These are phyloP conservation scores for Blastocystis sp. DNA, from an alignment of 352 stramenopile species.

Conservation along the genomic window DNA sequence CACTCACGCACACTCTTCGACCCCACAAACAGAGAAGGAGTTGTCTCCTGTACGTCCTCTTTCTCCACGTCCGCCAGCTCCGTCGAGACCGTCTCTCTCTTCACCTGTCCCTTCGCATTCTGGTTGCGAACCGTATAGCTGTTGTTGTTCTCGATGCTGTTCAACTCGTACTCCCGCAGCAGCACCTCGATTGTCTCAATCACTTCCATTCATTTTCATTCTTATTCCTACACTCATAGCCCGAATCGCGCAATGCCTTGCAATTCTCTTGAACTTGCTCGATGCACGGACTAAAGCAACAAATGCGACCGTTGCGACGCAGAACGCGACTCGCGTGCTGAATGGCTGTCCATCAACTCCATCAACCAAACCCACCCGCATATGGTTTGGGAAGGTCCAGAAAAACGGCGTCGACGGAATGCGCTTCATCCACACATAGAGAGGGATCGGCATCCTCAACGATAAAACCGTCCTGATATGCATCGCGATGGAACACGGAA, in stretches of 20 bases:
- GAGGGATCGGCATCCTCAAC: conserved; percentile 53
- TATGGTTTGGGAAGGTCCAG: conserved; percentile 93
- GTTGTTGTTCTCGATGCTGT: conserved; percentile 55
- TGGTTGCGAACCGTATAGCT: conserved; percentile 27
- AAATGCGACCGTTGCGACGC: conserved; percentile 79
- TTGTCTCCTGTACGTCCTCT: background rate
- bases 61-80: background rate
- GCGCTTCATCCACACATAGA: conserved; percentile 8
- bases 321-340: conserved; percentile 79
- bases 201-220: background rate
- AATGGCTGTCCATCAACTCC: conserved; percentile 67
- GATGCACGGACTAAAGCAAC: conserved; percentile 93
- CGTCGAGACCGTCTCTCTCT: background rate
- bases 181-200: conserved; percentile 60
- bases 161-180: conserved; percentile 55
- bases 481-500: conserved; percentile 82
- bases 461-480: conserved; percentile 74
- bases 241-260: conserved; percentile 66
- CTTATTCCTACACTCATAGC: conserved; percentile 65
- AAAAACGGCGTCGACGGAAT: conserved; percentile 81
- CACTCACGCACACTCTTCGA: conserved; percentile 8
- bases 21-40: background rate
- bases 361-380: conserved; percentile 55
- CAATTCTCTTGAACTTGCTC: conserved; percentile 89
- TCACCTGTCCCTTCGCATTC: background rate